Evolutionary conservation across 2,329 filamentous ascomycete species (phyloP).

Genomic region (Exophiala aquamarina): DNA sequence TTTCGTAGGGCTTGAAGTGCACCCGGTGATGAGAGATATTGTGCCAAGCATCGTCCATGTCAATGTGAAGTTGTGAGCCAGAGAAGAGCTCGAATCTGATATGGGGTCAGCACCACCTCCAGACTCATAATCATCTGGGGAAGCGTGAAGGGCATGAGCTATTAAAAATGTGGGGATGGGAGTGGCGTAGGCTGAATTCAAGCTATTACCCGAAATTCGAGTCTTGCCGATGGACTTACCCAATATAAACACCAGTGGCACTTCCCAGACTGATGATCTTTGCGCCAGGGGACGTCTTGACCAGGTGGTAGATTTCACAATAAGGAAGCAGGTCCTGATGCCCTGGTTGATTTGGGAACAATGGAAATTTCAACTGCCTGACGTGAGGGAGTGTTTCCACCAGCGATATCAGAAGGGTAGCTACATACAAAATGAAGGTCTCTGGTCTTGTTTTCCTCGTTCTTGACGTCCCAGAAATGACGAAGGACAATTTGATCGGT

Average conservation of each 20-base stretch:
- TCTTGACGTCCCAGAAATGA: constrained; percentile 29
- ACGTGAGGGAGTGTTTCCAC: background rate
- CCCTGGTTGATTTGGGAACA: constrained; percentile 22
- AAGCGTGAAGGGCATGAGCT: too few relatives aligned
- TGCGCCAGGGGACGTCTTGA: constrained; percentile 28
- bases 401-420: background rate
- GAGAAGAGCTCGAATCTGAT: constrained; percentile 28
- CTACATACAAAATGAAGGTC: constrained; percentile 28
- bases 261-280: constrained; percentile 27
- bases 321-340: constrained; percentile 27
- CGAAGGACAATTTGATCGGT: constrained; percentile 28
- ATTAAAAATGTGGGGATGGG: too few relatives aligned
- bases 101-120: too few relatives aligned
- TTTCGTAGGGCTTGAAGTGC: constrained; percentile 26
- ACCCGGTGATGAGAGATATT: constrained; percentile 29
- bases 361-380: constrained; percentile 27
- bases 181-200: too few relatives aligned
- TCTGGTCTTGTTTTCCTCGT: constrained; percentile 25
- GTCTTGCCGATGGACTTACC: constrained; percentile 19
- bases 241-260: constrained; percentile 27
- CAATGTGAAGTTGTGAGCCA: constrained; percentile 29
- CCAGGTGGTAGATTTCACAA: constrained; percentile 28
- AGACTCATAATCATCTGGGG: too few relatives aligned
- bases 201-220: background rate
- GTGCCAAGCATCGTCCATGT: constrained; percentile 30